Base-by-base conservation (phyloP, 345 rosid species). In the Eutrema heterophyllum region DNA sequence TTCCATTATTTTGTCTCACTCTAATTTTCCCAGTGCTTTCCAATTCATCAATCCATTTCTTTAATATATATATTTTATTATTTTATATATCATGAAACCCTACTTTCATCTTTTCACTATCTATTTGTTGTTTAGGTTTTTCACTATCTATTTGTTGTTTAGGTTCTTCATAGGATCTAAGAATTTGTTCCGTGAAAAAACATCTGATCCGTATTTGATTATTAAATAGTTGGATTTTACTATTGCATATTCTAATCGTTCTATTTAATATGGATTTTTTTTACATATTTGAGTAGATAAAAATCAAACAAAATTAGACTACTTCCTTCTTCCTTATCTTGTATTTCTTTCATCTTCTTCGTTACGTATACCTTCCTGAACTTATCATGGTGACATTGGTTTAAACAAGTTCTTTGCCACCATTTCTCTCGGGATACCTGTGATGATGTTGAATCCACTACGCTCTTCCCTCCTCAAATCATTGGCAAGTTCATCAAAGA, bases 1-100 rank as follows among this genome's bases (percentile, higher is more conserved):
- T 71, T 71, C 72, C 46, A 27, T 32, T 46, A 11, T 76, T 70
- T 69, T 62, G 46, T 70, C 67, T 71, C 61, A 44, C 41, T 64
- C 18, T 64, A 36, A 14, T 60, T 15, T 48, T 39, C 18, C 1
- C 10, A 64, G 72, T 77, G 80, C 80, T 71, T 71, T 77, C 80
- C 76, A 65, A 57, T 77, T 72, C 80, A 77, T 58, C 68, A 71
- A 77, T 77, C 76, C 80, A 71, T 50, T 71, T 71, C 26, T 64
- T 57, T 14, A 56, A 13, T 32, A 27, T 68, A 7, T 21, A 32
- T 5, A n/a, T 38, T 8, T 38, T 16, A 5, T 67, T 39, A 3
- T 13, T 39, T 46, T 63, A 12, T 55, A 59, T 52, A 3, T 68
- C 16, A 30, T 13, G 44, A 41, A 75, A 35, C 64, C 65, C 44